Percentiles rank a stretch among this genome's conserved stretches.
Evolutionary conservation across 768 basidiomycete genomes (phyloP).

Genomic region (Trichaptum fuscoviolaceum): DNA sequence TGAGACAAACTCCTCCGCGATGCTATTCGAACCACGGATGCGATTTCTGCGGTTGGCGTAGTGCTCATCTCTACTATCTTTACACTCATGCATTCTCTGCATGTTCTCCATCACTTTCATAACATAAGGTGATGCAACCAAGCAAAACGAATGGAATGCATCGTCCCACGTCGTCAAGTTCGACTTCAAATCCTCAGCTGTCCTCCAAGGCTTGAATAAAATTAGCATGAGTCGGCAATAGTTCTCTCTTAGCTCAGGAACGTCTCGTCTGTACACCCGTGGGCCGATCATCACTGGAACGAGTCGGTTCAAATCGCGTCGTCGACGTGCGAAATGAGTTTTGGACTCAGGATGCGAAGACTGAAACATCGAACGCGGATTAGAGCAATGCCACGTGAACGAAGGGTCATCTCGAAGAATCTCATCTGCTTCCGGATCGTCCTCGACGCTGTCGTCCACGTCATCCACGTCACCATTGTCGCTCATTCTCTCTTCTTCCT

Average conservation of each 20-base stretch:
- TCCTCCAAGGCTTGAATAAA: conserved; percentile 38
- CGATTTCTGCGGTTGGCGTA: conserved; percentile 16
- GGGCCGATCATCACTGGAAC: conserved; percentile 34
- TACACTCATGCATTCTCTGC: conserved; percentile 36
- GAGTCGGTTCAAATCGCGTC: not conserved
- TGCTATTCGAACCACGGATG: not conserved
- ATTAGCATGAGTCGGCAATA: conserved; percentile 36
- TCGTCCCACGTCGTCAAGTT: conserved; percentile 21
- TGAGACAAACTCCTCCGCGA: conserved; percentile 1
- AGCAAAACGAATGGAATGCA: conserved; percentile 22
- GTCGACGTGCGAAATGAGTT: conserved; percentile 17
- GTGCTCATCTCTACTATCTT: conserved; percentile 29
- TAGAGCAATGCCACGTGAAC: too few species aligned
- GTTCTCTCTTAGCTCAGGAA: conserved; percentile 7
- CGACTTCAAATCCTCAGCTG: conserved; percentile 20
- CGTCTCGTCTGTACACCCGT: conserved; percentile 27
- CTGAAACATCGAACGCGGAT: too few species aligned
- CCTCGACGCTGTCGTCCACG: too few species aligned
- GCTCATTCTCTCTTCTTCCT: conserved; percentile 11
- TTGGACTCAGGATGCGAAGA: conserved; percentile 19
- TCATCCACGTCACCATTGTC: too few species aligned
- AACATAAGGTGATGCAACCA: conserved; percentile 7
- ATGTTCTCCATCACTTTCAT: conserved; percentile 33
- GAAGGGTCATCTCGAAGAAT: too few species aligned
- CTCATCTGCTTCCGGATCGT: too few species aligned